Percentiles rank a stretch among this genome's conserved stretches.
Evolutionary conservation across 306 rosid species (phyloP).

Genomic region (Myrica gale): DNA sequence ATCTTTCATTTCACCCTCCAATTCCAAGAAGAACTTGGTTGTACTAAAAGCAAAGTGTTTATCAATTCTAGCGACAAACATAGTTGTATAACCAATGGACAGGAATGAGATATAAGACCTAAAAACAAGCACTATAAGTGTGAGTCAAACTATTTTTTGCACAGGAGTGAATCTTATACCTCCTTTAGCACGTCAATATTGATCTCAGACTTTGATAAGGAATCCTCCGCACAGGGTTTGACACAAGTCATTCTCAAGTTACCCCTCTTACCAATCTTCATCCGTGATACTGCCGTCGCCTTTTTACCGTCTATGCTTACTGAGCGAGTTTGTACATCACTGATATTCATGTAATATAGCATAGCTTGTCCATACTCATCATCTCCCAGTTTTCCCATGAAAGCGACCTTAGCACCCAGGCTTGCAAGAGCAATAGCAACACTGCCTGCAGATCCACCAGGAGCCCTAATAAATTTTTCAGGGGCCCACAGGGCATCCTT

Average conservation of each 20-base stretch:
- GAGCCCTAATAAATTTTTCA: constrained; percentile 72
- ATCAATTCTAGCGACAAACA: constrained; percentile 18
- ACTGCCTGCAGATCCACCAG: constrained; percentile 79
- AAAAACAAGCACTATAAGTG: constrained; percentile 8
- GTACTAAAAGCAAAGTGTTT: constrained; percentile 3
- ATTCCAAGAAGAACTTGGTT: neutral
- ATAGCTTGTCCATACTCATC: constrained; percentile 79
- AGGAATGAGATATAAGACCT: constrained; percentile 18
- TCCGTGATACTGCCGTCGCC: constrained; percentile 60
- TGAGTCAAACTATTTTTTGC: constrained; percentile 10
- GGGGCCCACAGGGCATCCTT: constrained; percentile 80
- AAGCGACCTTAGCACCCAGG: constrained; percentile 90
- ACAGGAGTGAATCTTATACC: constrained; percentile 47
- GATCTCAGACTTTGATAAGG: constrained; percentile 68
- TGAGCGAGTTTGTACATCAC: constrained; percentile 86
- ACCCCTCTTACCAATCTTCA: constrained; percentile 82
- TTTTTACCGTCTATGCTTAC: constrained; percentile 63
- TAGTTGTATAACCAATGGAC: constrained; percentile 15
- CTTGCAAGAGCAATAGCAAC: constrained; percentile 89
- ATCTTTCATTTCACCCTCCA: constrained; percentile 5
- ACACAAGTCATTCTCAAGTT: constrained; percentile 66
- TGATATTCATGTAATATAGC: constrained; percentile 75
- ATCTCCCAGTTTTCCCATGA: constrained; percentile 96
- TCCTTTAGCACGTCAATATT: constrained; percentile 86
- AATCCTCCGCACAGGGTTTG: constrained; percentile 87